Conservation (phyloP, 371 early-diverging fungal genomes). For the Rhizopus microsporus region DNA sequence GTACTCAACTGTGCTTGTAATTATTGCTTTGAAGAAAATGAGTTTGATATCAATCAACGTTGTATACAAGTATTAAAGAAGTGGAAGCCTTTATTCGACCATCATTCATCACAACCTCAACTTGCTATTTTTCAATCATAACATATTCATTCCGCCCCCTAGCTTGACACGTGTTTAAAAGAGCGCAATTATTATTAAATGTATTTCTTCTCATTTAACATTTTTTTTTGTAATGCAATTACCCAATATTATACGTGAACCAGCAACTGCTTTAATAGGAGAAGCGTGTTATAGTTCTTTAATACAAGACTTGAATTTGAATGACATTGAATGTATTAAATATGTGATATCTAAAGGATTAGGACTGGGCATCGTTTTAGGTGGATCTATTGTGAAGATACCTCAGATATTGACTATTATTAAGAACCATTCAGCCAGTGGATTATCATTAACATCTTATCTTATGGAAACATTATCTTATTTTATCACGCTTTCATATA, state of each 20-base stretch:
- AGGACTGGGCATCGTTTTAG: constrained; percentile 86
- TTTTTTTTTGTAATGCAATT: constrained; percentile 28
- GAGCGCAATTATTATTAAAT: neutral
- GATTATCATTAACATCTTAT: constrained; percentile 77
- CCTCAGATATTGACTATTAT: constrained; percentile 93
- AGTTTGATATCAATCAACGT: constrained; percentile 31
- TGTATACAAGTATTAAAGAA: constrained; percentile 30
- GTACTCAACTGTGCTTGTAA: constrained; percentile 35
- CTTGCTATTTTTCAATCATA: no score
- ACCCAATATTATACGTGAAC: constrained; percentile 54
- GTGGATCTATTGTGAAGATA: constrained; percentile 86
- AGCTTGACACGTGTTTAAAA: neutral
- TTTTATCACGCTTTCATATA: constrained; percentile 80
- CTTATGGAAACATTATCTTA: constrained; percentile 82
- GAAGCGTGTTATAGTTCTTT: constrained; percentile 66
- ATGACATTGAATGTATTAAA: constrained; percentile 74
- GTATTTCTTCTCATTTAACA: constrained; percentile 6
- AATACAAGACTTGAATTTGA: constrained; percentile 63
- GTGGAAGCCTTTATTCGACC: constrained; percentile 19
- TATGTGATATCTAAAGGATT: constrained; percentile 83
- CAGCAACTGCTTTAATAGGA: constrained; percentile 66
- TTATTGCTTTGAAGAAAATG: constrained; percentile 29
- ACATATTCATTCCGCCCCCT: no score
- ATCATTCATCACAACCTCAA: no score
- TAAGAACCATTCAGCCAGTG: constrained; percentile 65